phyloP scores from a whole-genome alignment of 1,139 yeast genomes.

The Hyphopichia khmerensis region DNA sequence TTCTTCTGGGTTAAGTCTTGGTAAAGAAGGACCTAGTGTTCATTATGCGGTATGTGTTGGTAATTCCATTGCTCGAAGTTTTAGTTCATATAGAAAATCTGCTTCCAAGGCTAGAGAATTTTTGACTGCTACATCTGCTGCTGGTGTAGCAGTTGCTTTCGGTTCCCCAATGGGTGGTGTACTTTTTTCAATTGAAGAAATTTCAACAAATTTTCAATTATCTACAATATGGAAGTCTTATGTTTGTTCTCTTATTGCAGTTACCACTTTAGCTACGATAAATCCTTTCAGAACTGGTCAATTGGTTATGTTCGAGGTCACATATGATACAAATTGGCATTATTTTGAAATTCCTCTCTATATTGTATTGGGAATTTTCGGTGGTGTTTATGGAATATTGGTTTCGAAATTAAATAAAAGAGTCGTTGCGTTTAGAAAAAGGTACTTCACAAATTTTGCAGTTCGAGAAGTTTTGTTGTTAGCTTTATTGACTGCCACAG shows the following conservation, averaged over 20 bases:
- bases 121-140: conserved; percentile 60
- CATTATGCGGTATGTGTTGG: conserved; percentile 87
- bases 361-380: conserved; percentile 78
- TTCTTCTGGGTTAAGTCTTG: conserved; percentile 76
- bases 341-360: conserved; percentile 82
- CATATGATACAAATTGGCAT: conserved; percentile 84
- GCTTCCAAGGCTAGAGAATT: conserved; percentile 56
- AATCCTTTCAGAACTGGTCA: conserved; percentile 96
- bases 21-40: conserved; percentile 85
- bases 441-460: conserved; percentile 56
- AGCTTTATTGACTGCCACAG: conserved; percentile 66
- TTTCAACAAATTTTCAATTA: conserved; percentile 67
- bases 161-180: conserved; percentile 78
- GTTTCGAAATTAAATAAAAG: conserved; percentile 78
- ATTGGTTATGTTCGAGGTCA: conserved; percentile 85
- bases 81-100: conserved; percentile 42
- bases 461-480: conserved; percentile 70
- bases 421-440: conserved; percentile 77
- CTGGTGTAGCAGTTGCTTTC: conserved; percentile 75
- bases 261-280: conserved; percentile 68
- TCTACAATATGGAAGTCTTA: conserved; percentile 89
- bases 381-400: conserved; percentile 85
- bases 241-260: conserved; percentile 87
- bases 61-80: conserved; percentile 56
- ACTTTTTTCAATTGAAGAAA: conserved; percentile 70